Evolutionary conservation across 2,329 filamentous ascomycete species (phyloP).

Genomic region (Dactylella cylindrospora): DNA sequence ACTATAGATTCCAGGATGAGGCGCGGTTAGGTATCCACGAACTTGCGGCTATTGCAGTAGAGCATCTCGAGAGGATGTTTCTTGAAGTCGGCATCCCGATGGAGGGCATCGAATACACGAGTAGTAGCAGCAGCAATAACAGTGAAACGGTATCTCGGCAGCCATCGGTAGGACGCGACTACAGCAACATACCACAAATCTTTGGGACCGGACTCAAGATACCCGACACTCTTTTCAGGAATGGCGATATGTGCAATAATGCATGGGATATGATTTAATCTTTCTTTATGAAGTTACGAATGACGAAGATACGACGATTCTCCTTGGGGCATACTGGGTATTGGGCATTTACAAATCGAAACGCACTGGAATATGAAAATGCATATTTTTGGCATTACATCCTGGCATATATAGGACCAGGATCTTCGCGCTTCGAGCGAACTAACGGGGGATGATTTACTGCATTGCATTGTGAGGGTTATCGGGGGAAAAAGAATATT

Average conservation of each 20-base stretch:
- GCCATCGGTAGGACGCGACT: not conserved
- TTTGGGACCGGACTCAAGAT: conserved; percentile 32
- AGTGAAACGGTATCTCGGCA: not conserved
- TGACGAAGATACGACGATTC: too few species aligned
- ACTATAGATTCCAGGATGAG: conserved; percentile 35
- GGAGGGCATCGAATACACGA: conserved; percentile 27
- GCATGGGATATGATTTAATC: conserved; percentile 26
- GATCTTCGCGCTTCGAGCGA: too few species aligned
- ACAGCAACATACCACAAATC: conserved; percentile 24
- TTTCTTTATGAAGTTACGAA: too few species aligned
- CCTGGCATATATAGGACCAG: too few species aligned
- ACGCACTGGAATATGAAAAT: too few species aligned
- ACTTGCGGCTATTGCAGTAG: conserved; percentile 31
- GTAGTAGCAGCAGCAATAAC: not conserved
- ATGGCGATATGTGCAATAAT: conserved; percentile 36
- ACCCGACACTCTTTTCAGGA: conserved; percentile 36
- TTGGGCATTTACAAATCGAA: too few species aligned
- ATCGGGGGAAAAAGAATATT: too few species aligned
- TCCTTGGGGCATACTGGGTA: too few species aligned
- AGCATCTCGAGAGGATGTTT: conserved; percentile 32
- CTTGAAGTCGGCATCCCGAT: conserved; percentile 33
- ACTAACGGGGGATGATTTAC: too few species aligned
- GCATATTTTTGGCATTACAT: too few species aligned
- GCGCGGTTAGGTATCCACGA: conserved; percentile 35
- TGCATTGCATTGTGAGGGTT: too few species aligned